Percentiles rank a stretch among this genome's conserved stretches.
Conservation (phyloP, 2,329 filamentous ascomycete species). For the Hypomyces rosellus region DNA sequence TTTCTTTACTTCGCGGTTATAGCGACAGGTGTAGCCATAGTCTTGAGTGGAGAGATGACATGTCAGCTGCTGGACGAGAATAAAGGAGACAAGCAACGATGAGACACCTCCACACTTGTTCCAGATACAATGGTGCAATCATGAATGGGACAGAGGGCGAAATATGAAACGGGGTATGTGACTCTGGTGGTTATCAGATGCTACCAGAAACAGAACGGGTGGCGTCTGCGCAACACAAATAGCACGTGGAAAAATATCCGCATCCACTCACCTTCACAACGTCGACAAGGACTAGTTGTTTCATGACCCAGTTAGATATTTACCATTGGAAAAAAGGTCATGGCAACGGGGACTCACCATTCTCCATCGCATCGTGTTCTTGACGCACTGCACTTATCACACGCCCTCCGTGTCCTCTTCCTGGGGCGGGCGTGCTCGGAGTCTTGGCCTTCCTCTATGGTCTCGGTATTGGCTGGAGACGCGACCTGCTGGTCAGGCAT, state of each 20-base stretch:
- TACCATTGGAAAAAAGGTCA: background rate
- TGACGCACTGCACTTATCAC: slow-evolving; percentile 31
- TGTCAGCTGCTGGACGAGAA: slow-evolving; percentile 2
- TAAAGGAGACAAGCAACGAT: background rate
- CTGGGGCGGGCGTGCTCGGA: slow-evolving; percentile 21
- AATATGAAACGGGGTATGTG: background rate
- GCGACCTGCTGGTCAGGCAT: too few relatives aligned
- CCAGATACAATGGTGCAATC: background rate
- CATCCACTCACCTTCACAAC: slow-evolving; percentile 28
- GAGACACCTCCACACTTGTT: background rate
- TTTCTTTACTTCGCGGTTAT: slow-evolving; percentile 32
- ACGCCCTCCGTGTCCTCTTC: slow-evolving; percentile 24
- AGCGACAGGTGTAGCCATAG: slow-evolving; percentile 32
- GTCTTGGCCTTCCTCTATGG: too few relatives aligned
- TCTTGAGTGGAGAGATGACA: slow-evolving; percentile 17
- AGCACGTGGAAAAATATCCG: background rate
- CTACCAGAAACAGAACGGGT: background rate
- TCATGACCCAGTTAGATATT: slow-evolving; percentile 6
- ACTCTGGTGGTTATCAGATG: background rate
- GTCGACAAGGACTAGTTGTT: slow-evolving; percentile 22
- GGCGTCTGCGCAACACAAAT: background rate
- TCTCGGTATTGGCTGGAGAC: too few relatives aligned
- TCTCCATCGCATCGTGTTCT: slow-evolving; percentile 38
- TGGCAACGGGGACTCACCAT: slow-evolving; percentile 27
- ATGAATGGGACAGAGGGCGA: background rate